Evolutionary conservation across 1,139 yeast genomes (phyloP), one percentile per base, ranked within the genome.

Genomic region (Saccharomyces pastorianus): DNA sequence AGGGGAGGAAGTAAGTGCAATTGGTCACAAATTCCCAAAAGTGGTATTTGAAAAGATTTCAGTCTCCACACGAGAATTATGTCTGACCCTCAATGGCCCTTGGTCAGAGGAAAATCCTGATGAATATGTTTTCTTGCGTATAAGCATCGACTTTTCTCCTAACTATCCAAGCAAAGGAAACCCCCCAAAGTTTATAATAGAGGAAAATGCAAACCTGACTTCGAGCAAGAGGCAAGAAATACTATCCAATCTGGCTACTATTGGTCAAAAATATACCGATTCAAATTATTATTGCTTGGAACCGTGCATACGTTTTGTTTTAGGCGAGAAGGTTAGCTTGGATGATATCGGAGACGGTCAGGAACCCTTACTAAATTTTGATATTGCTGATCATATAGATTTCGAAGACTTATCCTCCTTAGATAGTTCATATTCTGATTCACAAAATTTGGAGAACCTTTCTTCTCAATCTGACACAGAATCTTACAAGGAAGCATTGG

Each of bases 11-110:
- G 91, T 91, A 1, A 85, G 95, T 61, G 76, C 82, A 29, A 93
- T 91, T 7, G 96, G 97, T 0, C 93, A 87, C 63, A 88, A 88
- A 63, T 90, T 93, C 65, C 96, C 97, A 0, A 88, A 86, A 59
- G 79, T 93, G 2, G 74, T 85, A 2, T 91, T 93, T 67, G 98
- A 93, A 62, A 83, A 84, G 64, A 90, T 93, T 6, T 84, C 93
- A 1, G 96, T 93, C 0, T 82, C 95, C 0, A 85, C 95, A 0
- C 96, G 98, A 34, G 84, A 80, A 46, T 73, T 91, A 54, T 82
- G 84, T 1, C 71, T 93, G 8, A 84, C 96, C 32, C 70, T 93
- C 53, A 79, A 83, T 58, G 97, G 97, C 0, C 96, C 97, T 0
- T 78, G 89, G 79, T 56, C 60, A 13, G 65, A 62, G 14, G 58